Conservation (phyloP, 805 yeast genomes). For the Candida maesae region DNA sequence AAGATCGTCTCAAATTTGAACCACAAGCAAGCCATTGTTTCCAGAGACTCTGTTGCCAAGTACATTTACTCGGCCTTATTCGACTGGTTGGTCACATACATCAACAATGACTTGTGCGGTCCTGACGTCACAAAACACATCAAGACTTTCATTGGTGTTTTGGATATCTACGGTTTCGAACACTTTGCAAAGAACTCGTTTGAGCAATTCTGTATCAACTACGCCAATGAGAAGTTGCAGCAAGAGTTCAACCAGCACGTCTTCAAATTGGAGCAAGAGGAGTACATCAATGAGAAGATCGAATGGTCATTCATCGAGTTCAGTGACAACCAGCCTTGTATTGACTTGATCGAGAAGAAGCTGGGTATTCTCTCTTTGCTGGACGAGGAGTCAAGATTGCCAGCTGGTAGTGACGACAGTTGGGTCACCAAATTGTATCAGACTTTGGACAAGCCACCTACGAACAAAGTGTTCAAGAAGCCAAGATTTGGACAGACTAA, state of each 20-base stretch:
- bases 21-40: constrained; percentile 80
- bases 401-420: constrained; percentile 88
- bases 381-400: constrained; percentile 94
- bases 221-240: constrained; percentile 94
- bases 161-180: constrained; percentile 97
- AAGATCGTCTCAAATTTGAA: constrained; percentile 82
- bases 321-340: constrained; percentile 96
- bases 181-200: constrained; percentile 92
- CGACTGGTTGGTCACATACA: constrained; percentile 89
- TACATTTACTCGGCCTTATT: constrained; percentile 88
- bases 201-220: constrained; percentile 96
- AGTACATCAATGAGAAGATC: constrained; percentile 85
- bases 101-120: constrained; percentile 79
- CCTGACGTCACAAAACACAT: constrained; percentile 58
- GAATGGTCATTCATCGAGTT: constrained; percentile 97
- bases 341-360: constrained; percentile 83
- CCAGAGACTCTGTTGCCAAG: constrained; percentile 96
- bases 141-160: constrained; percentile 84
- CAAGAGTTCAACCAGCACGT: constrained; percentile 98
- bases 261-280: constrained; percentile 95
- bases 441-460: constrained; percentile 74
- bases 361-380: constrained; percentile 83
- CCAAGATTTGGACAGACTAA: constrained; percentile 93
- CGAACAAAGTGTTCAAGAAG: constrained; percentile 75
- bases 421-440: constrained; percentile 90